A percentile compares a stretch with the other conserved stretches of the same genome.
Evolutionary conservation across 2,329 filamentous ascomycete genomes (phyloP).

Genomic region (Drechslerella coelobrocha): DNA sequence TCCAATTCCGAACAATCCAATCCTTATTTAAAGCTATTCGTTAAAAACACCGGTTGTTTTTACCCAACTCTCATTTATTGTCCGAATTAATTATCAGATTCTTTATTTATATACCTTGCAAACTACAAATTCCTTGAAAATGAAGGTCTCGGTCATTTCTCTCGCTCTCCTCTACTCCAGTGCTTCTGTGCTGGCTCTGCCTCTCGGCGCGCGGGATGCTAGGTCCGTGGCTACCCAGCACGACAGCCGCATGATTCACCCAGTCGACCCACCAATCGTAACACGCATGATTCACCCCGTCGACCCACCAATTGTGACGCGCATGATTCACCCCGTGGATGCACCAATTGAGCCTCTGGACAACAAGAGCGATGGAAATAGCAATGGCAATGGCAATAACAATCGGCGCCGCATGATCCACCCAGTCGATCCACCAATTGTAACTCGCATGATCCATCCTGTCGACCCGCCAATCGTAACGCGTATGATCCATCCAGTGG

Average conservation of each 20-base stretch:
- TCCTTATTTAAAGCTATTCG: neutral
- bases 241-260: neutral
- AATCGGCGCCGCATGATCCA: neutral
- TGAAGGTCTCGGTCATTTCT: constrained; percentile 1
- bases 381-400: neutral
- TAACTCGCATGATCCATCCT: neutral
- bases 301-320: neutral
- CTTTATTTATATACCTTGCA: neutral
- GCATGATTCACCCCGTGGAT: neutral
- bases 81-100: neutral
- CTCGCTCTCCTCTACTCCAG: neutral
- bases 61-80: neutral
- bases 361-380: no score
- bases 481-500: neutral
- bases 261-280: neutral
- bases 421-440: neutral
- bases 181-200: neutral
- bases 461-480: neutral
- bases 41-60: neutral
- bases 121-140: neutral
- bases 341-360: neutral
- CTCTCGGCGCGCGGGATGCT: neutral
- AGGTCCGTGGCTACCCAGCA: neutral
- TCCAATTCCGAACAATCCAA: neutral
- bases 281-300: neutral